Conservation (phyloP, 2,329 filamentous ascomycete species). For the Hyphodiscus sp. region DNA sequence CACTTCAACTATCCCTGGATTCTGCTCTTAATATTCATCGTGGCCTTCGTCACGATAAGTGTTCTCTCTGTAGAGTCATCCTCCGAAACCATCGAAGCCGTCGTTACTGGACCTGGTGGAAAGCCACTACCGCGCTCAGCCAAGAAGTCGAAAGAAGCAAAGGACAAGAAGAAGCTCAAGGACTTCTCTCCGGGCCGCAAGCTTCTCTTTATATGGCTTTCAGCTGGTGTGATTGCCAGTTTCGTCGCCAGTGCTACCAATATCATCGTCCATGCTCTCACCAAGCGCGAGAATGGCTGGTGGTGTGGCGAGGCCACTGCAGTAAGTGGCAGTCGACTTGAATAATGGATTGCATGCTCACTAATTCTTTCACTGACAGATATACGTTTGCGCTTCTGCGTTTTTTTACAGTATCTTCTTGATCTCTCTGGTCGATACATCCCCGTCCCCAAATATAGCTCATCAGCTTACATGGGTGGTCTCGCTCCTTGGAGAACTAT, state of each 20-base stretch:
- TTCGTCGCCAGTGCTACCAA: constrained; percentile 70
- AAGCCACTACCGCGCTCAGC: constrained; percentile 63
- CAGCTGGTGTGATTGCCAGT: constrained; percentile 62
- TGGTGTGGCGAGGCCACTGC: constrained; percentile 77
- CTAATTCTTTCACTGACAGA: constrained; percentile 42
- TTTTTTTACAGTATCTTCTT: constrained; percentile 84
- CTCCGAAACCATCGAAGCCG: constrained; percentile 25
- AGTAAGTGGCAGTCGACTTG: constrained; percentile 44
- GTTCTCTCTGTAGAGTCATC: constrained; percentile 43
- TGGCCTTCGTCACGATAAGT: constrained; percentile 54
- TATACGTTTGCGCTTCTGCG: constrained; percentile 77
- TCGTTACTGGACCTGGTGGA: constrained; percentile 72
- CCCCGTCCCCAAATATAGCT: constrained; percentile 70
- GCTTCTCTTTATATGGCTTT: constrained; percentile 68
- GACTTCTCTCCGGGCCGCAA: constrained; percentile 62
- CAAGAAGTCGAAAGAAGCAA: constrained; percentile 37
- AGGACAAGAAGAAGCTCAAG: constrained; percentile 34
- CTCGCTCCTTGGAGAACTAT: constrained; percentile 64
- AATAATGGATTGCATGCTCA: constrained; percentile 1
- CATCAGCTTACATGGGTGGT: constrained; percentile 77
- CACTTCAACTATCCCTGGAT: constrained; percentile 53
- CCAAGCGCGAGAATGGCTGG: constrained; percentile 59
- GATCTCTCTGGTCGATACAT: constrained; percentile 79
- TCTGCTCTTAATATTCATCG: constrained; percentile 57
- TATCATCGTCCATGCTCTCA: constrained; percentile 68